Percentiles rank a stretch among this genome's conserved stretches.
phyloP scores from a whole-genome alignment of 2,329 filamentous ascomycete species.

The Cercospora zeae-maydis region DNA sequence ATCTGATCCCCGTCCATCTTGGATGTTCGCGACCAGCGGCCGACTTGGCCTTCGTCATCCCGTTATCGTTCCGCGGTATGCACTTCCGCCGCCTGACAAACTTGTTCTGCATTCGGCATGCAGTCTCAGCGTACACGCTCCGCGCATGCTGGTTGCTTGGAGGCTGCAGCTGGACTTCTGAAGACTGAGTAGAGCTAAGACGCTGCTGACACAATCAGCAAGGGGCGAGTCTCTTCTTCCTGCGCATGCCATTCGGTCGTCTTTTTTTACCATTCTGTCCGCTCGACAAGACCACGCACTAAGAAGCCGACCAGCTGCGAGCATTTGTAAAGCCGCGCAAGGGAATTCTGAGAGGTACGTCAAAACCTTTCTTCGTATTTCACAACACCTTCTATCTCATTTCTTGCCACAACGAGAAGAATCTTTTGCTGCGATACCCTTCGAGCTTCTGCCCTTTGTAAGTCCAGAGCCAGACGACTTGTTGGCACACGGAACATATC shows the following conservation, averaged over 20 bases:
- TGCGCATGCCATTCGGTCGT: not conserved
- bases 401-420: not conserved
- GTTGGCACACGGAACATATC: not conserved
- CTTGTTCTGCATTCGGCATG: not conserved
- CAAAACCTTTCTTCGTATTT: not conserved
- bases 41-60: conserved; percentile 3
- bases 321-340: not conserved
- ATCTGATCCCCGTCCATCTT: not conserved
- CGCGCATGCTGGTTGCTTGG: not conserved
- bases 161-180: not conserved
- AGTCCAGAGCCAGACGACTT: not conserved
- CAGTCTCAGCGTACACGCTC: not conserved
- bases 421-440: not conserved
- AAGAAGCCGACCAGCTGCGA: not conserved
- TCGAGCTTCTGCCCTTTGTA: not conserved
- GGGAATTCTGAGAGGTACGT: not conserved
- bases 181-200: too few relatives aligned
- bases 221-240: too few relatives aligned
- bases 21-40: not conserved
- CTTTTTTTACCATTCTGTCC: not conserved
- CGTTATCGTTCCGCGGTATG: not conserved
- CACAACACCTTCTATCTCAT: not conserved
- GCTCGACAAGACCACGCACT: not conserved
- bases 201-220: too few relatives aligned
- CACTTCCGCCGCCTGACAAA: not conserved